phyloP scores from a whole-genome alignment of 176 grass and related monocot genomes.

The Triticum aestivum region DNA sequence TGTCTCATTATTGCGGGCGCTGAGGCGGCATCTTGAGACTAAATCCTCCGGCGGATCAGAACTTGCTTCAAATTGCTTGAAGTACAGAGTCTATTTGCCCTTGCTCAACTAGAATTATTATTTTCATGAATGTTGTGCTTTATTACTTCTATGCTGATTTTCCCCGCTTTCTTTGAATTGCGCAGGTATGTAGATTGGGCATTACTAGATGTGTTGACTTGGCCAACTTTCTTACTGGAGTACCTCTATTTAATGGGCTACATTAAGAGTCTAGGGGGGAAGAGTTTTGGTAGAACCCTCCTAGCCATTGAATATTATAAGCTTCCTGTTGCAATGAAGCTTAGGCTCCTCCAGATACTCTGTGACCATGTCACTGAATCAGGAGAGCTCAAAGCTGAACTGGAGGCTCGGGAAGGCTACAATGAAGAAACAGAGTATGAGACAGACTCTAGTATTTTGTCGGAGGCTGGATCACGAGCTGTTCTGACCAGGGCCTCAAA shows the following conservation, averaged over 20 bases:
- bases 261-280: slow-evolving; percentile 55
- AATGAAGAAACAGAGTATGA: slow-evolving; percentile 70
- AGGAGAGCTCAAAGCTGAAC: slow-evolving; percentile 78
- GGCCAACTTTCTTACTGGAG: slow-evolving; percentile 77
- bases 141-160: slow-evolving; percentile 21
- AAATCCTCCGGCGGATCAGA: slow-evolving; percentile 60
- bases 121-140: slow-evolving; percentile 2
- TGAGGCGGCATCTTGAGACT: slow-evolving; percentile 69
- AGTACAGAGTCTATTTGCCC: slow-evolving; percentile 35
- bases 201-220: slow-evolving; percentile 86
- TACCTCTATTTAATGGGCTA: slow-evolving; percentile 71
- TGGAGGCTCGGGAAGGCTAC: slow-evolving; percentile 74
- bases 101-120: slow-evolving; percentile 11
- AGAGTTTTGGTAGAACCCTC: slow-evolving; percentile 49
- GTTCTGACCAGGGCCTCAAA: slow-evolving; percentile 47
- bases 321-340: slow-evolving; percentile 61
- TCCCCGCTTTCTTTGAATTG: slow-evolving; percentile 17
- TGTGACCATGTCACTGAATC: slow-evolving; percentile 83
- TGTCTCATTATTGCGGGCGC: slow-evolving; percentile 57
- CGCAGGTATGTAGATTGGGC: slow-evolving; percentile 81
- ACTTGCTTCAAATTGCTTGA: slow-evolving; percentile 81
- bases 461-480: slow-evolving; percentile 37
- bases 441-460: slow-evolving; percentile 26
- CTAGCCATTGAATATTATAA: slow-evolving; percentile 71
- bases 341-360: slow-evolving; percentile 82